Percentiles rank a stretch among this genome's conserved stretches.
Conservation (phyloP, 2,329 filamentous ascomycete species). For the Talaromyces pinophilus region DNA sequence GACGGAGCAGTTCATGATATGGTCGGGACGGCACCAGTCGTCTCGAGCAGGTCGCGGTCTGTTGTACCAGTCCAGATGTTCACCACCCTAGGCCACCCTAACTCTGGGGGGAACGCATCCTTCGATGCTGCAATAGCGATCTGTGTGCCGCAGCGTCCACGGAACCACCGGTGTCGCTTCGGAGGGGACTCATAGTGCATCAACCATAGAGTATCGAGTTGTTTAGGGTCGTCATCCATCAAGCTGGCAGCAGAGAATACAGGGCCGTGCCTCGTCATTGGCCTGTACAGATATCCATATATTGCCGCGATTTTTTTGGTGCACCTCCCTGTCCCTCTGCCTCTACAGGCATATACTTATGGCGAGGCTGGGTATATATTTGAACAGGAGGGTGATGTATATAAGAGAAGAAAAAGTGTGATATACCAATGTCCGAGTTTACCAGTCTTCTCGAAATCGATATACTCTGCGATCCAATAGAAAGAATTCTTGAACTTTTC, state of each 20-base stretch:
- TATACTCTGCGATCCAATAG: too few relatives aligned
- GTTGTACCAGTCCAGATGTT: not conserved
- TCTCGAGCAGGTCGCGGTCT: not conserved
- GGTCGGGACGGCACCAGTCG: not conserved
- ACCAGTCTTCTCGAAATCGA: too few relatives aligned
- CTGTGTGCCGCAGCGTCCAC: not conserved
- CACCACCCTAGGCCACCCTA: not conserved
- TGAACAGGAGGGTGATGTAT: too few relatives aligned
- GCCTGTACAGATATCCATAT: too few relatives aligned
- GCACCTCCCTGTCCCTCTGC: too few relatives aligned
- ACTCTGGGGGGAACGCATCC: not conserved
- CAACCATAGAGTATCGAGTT: not conserved
- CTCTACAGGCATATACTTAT: too few relatives aligned
- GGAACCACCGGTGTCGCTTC: not conserved
- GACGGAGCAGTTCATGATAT: not conserved
- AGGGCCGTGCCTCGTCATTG: not conserved
- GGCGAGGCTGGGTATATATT: too few relatives aligned
- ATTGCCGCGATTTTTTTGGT: too few relatives aligned
- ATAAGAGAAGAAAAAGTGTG: too few relatives aligned
- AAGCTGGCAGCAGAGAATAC: not conserved
- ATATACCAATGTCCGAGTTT: too few relatives aligned
- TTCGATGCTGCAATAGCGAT: not conserved
- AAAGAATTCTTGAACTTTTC: too few relatives aligned
- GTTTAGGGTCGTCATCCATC: not conserved
- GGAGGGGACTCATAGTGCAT: not conserved